A percentile compares a stretch with the other conserved stretches of the same genome.
phyloP scores from a whole-genome alignment of 257 asterid species.

The Henckelia pumila region DNA sequence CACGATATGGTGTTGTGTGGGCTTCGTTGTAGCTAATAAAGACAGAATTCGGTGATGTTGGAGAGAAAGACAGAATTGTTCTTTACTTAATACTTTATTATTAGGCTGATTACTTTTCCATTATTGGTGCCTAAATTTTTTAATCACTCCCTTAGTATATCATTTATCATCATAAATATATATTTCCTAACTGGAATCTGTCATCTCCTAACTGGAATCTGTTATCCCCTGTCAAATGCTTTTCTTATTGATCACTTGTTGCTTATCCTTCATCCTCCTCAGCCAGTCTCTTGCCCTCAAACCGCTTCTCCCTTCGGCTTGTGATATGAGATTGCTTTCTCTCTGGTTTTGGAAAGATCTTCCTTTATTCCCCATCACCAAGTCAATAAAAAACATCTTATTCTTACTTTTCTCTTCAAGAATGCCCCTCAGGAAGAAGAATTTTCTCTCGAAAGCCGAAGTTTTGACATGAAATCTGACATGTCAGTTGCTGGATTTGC shows the following conservation, averaged over 20 bases:
- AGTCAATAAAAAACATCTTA: conserved; percentile 31
- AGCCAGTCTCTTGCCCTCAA: conserved; percentile 55
- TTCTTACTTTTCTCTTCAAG: conserved; percentile 23
- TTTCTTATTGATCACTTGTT: conserved; percentile 60
- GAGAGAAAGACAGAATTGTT: conserved; percentile 13
- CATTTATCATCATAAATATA: conserved; percentile 22
- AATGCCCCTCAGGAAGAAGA: conserved; percentile 40
- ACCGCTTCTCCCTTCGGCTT: conserved; percentile 62
- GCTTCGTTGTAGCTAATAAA: conserved; percentile 40
- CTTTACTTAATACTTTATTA: conserved; percentile 15
- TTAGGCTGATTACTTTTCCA: conserved; percentile 36
- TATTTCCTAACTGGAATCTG: no score
- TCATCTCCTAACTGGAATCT: conserved; percentile 31
- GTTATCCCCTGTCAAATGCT: conserved; percentile 48
- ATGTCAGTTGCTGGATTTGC: conserved; percentile 64
- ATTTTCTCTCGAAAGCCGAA: conserved; percentile 26
- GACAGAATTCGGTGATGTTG: conserved; percentile 27
- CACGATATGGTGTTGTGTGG: conserved; percentile 51
- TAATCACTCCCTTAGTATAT: conserved; percentile 16
- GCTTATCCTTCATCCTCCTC: conserved; percentile 56
- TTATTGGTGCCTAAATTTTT: conserved; percentile 56
- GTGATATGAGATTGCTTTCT: conserved; percentile 64
- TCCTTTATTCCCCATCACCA: conserved; percentile 30
- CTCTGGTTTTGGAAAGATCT: conserved; percentile 53
- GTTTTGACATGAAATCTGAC: conserved; percentile 27